Evolutionary conservation across 2,329 filamentous ascomycete species (phyloP), one percentile per base, ranked within the genome.

Genomic region (Penicillium hordei): DNA sequence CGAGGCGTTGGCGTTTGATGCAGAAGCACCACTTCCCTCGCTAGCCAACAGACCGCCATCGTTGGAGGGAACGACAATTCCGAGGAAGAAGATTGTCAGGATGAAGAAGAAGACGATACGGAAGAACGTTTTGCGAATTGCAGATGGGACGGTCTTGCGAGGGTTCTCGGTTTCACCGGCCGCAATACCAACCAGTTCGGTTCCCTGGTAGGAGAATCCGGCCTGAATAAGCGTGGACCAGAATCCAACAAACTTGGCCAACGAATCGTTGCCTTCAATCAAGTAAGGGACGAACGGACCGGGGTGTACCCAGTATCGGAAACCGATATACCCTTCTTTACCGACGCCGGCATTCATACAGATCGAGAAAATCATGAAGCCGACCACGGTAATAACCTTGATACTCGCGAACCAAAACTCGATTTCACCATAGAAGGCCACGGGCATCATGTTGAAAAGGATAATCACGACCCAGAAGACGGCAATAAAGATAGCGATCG

Each of bases 331-430:
- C n/a, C 87, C 87, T 61, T 90, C 79, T 17, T 84, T 68, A 21
- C 89, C 87, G 6, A 81, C 88, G 45, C 89, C 89, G 3, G 87
- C 88, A 68, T 90, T 87, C 75, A 92, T 82, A 72, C 87, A 89
- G 65, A 91, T 88, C 62, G 82, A 85, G 65, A 92, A 90, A 69
- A 93, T 86, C 78, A 90, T 82, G 77, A 92, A 90, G 42, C 89
- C 89, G 43, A 90, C 53, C 39, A 92, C 84, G 29, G 89, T 90
- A 49, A 91, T 66, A 57, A 92, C 87, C 74, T 93, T 93, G 79
- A 93, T 85, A 57, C 81, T 84, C 2, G 88, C 86, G 65, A 93
- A 86, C 83, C 87, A 91, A 75, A 92, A 90, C 72, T 93, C 90
- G 27, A 90, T 79, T 70, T 92, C 88, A 49, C 89, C 90, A 64